Conservation (phyloP, 257 asterid genomes). For the Verbena officinalis region DNA sequence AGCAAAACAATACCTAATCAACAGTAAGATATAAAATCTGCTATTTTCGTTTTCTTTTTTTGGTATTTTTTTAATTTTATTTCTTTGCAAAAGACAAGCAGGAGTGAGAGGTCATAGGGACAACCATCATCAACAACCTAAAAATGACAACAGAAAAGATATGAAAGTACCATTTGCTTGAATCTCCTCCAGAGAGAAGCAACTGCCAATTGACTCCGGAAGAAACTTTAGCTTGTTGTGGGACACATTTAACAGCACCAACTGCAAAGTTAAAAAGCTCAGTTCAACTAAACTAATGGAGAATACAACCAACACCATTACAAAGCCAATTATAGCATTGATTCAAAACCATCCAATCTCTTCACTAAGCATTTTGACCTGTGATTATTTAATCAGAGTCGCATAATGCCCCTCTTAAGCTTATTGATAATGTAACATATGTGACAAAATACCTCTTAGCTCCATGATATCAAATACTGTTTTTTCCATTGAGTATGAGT, state of each 20-base stretch:
- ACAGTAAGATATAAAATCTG: background rate
- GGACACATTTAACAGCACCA: constrained; percentile 86
- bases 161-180: constrained; percentile 85
- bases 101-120: constrained; percentile 22
- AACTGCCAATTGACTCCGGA: constrained; percentile 96
- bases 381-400: background rate
- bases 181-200: constrained; percentile 92
- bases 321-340: background rate
- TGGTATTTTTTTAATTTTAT: too few relatives aligned
- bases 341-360: background rate
- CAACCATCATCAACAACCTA: constrained; percentile 26
- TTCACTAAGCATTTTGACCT: background rate
- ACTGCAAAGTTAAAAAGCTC: constrained; percentile 51
- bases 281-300: constrained; percentile 4
- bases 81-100: constrained; percentile 17
- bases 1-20: background rate
- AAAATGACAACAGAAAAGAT: constrained; percentile 22
- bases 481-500: too few relatives aligned
- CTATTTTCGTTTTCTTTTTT: too few relatives aligned
- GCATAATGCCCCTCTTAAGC: background rate
- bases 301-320: background rate
- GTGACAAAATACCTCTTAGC: background rate
- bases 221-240: constrained; percentile 77
- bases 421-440: background rate
- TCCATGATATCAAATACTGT: background rate